Evolutionary conservation across 192 early-diverging fungal species (phyloP), one percentile per base, ranked within the genome.

Genomic region (Coemansia sp.): DNA sequence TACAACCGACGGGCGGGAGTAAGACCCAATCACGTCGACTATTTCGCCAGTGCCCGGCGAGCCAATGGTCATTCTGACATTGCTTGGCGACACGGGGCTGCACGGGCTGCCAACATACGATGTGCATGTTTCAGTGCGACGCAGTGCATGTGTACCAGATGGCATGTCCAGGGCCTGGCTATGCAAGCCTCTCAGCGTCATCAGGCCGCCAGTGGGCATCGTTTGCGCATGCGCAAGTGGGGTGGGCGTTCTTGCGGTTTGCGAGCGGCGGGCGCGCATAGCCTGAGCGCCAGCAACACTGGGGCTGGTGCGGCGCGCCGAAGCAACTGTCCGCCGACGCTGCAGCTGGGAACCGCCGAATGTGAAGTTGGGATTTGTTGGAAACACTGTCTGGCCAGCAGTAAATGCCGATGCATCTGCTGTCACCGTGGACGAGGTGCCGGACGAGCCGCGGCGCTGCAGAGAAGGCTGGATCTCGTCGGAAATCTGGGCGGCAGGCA

Each of bases 11-110:
- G 69, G 63, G 1, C 30, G 39, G n/a, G 62, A 38, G 14, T 48
- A 45, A 3, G 69, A 66, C 11, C 69, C 69, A 36, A 72, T 48
- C 15, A 72, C 53, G 38, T 72, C 69, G 12, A 65, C 36, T 21
- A 72, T 53, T 11, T 53, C 37, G 2, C 63, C 63, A n/a, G 44
- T 31, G 2, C 18, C 34, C 11, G 69, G 63, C 14, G 59, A 62
- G 11, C 69, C 69, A 20, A 72, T 23, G 10, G 63, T 45, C 55
- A 52, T 64, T 17, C 38, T 43, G 36, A 48, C n/a, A 5, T n/a
- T 56, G n/a, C 16, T 11, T 11, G 52, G 58, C 21, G 53, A 26
- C 20, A 17, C 17, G 17, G 16, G 23, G 17, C 43, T 32, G 26
- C 39, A 14, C 1, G 53, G 16, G 14, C 41, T 45, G 2, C 40